phyloP scores from a whole-genome alignment of 768 basidiomycete species.

The Auricularia sp. region DNA sequence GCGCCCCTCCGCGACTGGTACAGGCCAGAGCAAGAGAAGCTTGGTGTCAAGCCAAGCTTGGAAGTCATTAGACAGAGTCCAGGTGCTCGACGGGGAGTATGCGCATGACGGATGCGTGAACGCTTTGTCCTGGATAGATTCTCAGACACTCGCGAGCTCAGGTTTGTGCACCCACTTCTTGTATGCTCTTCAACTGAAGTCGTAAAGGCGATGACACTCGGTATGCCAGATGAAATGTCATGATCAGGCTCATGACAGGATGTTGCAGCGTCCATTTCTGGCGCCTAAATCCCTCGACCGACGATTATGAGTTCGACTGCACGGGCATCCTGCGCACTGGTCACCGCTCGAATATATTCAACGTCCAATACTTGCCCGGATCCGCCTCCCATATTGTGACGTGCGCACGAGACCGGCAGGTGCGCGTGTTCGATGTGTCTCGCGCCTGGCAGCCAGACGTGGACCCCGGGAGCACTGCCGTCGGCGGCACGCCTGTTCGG shows the following conservation, averaged over 20 bases:
- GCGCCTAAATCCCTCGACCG: slow-evolving; percentile 45
- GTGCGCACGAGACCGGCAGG: slow-evolving; percentile 66
- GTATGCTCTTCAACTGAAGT: neutral
- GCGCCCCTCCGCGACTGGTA: neutral
- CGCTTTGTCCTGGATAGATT: slow-evolving; percentile 25
- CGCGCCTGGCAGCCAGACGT: slow-evolving; percentile 25
- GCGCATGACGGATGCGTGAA: slow-evolving; percentile 22
- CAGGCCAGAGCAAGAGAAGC: neutral
- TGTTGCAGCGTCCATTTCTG: slow-evolving; percentile 60
- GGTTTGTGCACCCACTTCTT: slow-evolving; percentile 11
- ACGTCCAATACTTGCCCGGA: slow-evolving; percentile 65
- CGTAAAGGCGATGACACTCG: neutral
- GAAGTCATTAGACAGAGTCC: neutral
- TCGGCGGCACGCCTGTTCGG: slow-evolving; percentile 9
- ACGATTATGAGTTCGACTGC: slow-evolving; percentile 57
- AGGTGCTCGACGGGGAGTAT: neutral
- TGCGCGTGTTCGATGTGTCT: slow-evolving; percentile 68
- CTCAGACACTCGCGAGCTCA: slow-evolving; percentile 20
- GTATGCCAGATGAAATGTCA: neutral
- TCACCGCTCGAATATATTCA: slow-evolving; percentile 80
- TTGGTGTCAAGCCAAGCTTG: neutral
- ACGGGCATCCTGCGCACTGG: slow-evolving; percentile 66
- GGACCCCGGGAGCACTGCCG: slow-evolving; percentile 16
- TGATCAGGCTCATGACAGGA: too few species aligned
- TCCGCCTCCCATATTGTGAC: slow-evolving; percentile 51